phyloP scores from a whole-genome alignment of 148 eudicot genomes.

The Heliosperma pusillum region DNA sequence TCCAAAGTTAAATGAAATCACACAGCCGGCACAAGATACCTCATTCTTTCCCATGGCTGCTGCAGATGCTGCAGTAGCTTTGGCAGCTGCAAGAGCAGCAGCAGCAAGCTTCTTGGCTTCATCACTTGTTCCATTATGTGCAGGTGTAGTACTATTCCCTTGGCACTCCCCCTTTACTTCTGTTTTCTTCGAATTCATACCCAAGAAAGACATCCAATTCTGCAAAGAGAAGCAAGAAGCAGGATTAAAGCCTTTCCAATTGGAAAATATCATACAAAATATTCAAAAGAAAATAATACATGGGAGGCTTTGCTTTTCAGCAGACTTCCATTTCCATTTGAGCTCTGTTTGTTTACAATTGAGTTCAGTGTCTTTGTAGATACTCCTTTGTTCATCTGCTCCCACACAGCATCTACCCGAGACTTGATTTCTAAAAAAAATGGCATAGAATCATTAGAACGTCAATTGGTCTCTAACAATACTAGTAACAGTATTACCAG shows the following conservation, averaged over 20 bases:
- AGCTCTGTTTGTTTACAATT: constrained; percentile 38
- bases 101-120: constrained; percentile 83
- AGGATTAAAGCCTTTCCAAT: neutral
- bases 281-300: constrained; percentile 10
- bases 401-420: constrained; percentile 84
- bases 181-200: constrained; percentile 50
- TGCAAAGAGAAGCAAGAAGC: constrained; percentile 21
- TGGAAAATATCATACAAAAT: neutral
- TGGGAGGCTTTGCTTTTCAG: constrained; percentile 38
- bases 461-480: neutral
- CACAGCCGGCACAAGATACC: constrained; percentile 29
- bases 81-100: constrained; percentile 81
- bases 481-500: neutral
- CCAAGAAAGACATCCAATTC: constrained; percentile 81
- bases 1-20: neutral
- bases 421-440: constrained; percentile 66
- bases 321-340: constrained; percentile 32
- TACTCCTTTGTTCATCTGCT: constrained; percentile 90
- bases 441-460: neutral
- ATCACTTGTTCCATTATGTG: constrained; percentile 52
- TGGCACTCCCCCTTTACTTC: constrained; percentile 25
- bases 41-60: constrained; percentile 67
- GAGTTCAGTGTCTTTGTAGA: constrained; percentile 55
- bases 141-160: constrained; percentile 24
- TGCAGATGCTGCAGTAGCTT: constrained; percentile 59